Percentiles rank a stretch among this genome's conserved stretches.
phyloP scores from a whole-genome alignment of 768 basidiomycete genomes.

The Pisolithus orientalis region DNA sequence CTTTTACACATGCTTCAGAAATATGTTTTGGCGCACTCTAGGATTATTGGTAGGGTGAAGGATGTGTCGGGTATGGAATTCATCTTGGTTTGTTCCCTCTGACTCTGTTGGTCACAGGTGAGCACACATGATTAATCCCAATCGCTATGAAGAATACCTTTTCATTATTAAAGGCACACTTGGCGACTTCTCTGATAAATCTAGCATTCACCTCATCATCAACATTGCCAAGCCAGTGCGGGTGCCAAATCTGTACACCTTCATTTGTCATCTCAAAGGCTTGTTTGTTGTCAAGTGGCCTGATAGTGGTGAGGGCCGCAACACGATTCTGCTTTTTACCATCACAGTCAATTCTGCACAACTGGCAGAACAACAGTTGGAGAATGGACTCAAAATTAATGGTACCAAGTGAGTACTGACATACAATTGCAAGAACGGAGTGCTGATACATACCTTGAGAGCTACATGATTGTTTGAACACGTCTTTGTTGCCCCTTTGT shows the following conservation, averaged over 20 bases:
- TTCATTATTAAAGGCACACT: too few relatives aligned
- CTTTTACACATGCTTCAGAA: neutral
- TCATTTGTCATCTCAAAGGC: neutral
- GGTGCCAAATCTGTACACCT: too few relatives aligned
- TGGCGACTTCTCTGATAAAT: too few relatives aligned
- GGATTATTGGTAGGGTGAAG: neutral
- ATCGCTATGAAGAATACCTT: too few relatives aligned
- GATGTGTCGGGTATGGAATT: neutral
- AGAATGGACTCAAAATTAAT: neutral
- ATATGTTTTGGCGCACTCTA: neutral
- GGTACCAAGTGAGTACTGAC: neutral
- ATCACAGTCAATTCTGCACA: neutral
- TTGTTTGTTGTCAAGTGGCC: neutral
- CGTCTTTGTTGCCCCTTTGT: too few relatives aligned
- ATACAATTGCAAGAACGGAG: too few relatives aligned
- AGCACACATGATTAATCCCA: too few relatives aligned
- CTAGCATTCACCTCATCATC: too few relatives aligned
- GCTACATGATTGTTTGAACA: too few relatives aligned
- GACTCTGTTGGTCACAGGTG: neutral
- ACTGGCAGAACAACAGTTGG: neutral
- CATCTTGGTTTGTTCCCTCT: neutral
- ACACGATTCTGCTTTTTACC: neutral
- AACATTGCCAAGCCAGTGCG: too few relatives aligned
- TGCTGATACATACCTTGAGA: too few relatives aligned
- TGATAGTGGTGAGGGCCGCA: neutral